phyloP scores from a whole-genome alignment of 805 yeast genomes.

The Debaryomyces maramus region DNA sequence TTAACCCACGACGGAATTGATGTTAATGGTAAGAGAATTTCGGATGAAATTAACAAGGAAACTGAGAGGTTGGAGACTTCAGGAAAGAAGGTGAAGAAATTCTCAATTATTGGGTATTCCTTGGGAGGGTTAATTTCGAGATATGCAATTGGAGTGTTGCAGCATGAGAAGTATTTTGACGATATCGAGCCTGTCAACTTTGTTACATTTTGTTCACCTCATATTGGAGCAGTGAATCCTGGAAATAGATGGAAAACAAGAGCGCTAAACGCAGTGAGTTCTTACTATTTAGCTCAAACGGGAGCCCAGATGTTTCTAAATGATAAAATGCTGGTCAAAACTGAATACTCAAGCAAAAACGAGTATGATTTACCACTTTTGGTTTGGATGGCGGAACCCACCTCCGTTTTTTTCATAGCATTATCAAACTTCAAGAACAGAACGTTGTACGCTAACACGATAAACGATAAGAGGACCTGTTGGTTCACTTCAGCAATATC shows the following conservation, averaged over 20 bases:
- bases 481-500: constrained; percentile 83
- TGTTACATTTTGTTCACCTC: constrained; percentile 58
- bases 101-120: constrained; percentile 43
- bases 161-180: constrained; percentile 53
- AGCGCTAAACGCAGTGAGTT: constrained; percentile 63
- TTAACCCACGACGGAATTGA: constrained; percentile 87
- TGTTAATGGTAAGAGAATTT: constrained; percentile 75
- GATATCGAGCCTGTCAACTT: constrained; percentile 56
- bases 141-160: constrained; percentile 48
- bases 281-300: constrained; percentile 64
- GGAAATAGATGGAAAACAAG: constrained; percentile 45
- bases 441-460: constrained; percentile 69
- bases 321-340: constrained; percentile 25
- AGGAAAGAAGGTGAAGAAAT: constrained; percentile 29
- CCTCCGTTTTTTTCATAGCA: constrained; percentile 59
- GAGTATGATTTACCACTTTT: constrained; percentile 51
- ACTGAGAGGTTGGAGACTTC: constrained; percentile 13
- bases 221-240: constrained; percentile 64
- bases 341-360: constrained; percentile 3
- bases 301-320: constrained; percentile 73
- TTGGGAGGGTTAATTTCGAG: constrained; percentile 44
- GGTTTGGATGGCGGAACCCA: constrained; percentile 61
- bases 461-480: constrained; percentile 77
- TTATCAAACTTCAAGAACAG: constrained; percentile 52
- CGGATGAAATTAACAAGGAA: constrained; percentile 54